Evolutionary conservation across 805 yeast species (phyloP), one percentile per base, ranked within the genome.

Genomic region (Candida berthetii): DNA sequence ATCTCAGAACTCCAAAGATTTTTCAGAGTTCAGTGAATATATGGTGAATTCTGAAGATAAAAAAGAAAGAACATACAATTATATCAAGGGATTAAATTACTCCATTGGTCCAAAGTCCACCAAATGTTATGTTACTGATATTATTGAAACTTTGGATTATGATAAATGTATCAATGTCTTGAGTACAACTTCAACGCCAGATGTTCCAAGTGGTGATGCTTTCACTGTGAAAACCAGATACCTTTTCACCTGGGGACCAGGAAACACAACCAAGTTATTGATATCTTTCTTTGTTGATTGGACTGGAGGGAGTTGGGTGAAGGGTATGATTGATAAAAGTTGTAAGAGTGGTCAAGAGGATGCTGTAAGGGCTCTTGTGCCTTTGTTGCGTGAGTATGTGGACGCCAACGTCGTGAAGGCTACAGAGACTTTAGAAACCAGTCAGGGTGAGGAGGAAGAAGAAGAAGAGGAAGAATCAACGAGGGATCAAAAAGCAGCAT

Each of bases 41-140:
- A 57, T 54, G 17, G 48, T 49, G 3, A 62, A 67, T 31, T 68
- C 65, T 20, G 69, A 69, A 9, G 73, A 69, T 4, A 59, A 61
- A 22, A 59, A 65, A 36, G 72, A 65, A 36, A 62, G 95, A 41
- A 58, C 64, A 3, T 90, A 76, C 56, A 70, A 74, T 4, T 93
- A 90, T 60, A 72, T 75, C 38, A 86, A 86, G 60, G 87, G 83
- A 1, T 69, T 93, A 42, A 78, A 80, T 40, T 89, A 76, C 40
- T 76, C 96, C 1, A 79, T 93, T 31, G 99, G 99, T 0, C 99
- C 99, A 11, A 89, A 87, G 53, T 87, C 91, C 19, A 90, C 99
- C 3, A 78, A 73, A 42, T 86, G 95, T 57, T 45, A 64, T n/a
- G 78, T 76, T 14, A 62, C 60, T 3, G 96, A 89, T 50, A 65